phyloP scores from a whole-genome alignment of 1,139 yeast species.

The Fermentozyma sake region DNA sequence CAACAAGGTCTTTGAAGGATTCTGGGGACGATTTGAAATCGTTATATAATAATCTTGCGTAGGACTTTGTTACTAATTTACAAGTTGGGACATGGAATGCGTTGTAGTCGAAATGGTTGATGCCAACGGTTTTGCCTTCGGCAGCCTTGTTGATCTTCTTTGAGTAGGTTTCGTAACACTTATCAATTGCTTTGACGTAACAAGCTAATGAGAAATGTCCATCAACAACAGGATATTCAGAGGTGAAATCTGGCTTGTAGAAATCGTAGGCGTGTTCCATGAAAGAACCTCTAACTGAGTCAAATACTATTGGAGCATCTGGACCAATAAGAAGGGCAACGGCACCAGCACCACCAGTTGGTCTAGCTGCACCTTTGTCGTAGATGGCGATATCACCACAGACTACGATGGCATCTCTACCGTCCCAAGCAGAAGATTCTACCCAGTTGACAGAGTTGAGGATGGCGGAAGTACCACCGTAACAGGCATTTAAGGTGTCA shows the following conservation, averaged over 20 bases:
- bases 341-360: constrained; percentile 99
- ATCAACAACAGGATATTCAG: constrained; percentile 96
- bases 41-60: constrained; percentile 86
- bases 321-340: constrained; percentile 96
- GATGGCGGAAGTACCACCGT: constrained; percentile 96
- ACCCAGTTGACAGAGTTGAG: constrained; percentile 95
- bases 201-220: constrained; percentile 95
- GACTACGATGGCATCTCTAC: constrained; percentile 95
- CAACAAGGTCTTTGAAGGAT: constrained; percentile 46
- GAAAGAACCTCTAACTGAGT: constrained; percentile 80
- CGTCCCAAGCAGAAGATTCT: constrained; percentile 97
- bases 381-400: constrained; percentile 98
- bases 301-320: constrained; percentile 94
- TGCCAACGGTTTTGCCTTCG: constrained; percentile 54
- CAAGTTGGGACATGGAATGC: constrained; percentile 99
- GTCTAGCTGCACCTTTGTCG: constrained; percentile 97
- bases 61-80: constrained; percentile 89
- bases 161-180: constrained; percentile 79
- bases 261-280: constrained; percentile 98
- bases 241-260: constrained; percentile 94
- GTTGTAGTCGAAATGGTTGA: constrained; percentile 81
- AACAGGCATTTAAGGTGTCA: constrained; percentile 96
- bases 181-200: constrained; percentile 90
- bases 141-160: constrained; percentile 61
- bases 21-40: constrained; percentile 73